These are phyloP conservation scores for Tanacetum coccineum DNA, from an alignment of 129 eudicot genomes.

Conservation along the genomic window DNA sequence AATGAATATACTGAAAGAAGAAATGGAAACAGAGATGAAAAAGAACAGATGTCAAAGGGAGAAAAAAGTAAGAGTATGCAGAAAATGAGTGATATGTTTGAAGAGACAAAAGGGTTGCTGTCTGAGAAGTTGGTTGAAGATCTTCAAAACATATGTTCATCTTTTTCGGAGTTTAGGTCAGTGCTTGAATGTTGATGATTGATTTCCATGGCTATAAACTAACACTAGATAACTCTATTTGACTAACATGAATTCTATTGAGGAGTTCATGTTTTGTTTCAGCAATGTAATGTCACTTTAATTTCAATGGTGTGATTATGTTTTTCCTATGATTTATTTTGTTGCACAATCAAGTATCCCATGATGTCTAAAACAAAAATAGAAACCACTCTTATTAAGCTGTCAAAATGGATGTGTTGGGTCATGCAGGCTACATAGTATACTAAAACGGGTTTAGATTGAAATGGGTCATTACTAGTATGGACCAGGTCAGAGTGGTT, in stretches of 20 bases:
- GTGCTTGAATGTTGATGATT: constrained; percentile 34
- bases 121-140: constrained; percentile 57
- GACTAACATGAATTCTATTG: constrained; percentile 21
- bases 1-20: no score
- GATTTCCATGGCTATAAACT: no score
- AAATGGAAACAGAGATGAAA: no score
- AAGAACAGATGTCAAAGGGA: no score
- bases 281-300: constrained; percentile 24
- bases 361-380: background rate
- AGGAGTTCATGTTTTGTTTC: constrained; percentile 27
- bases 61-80: no score
- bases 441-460: no score
- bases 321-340: background rate
- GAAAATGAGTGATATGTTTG: constrained; percentile 37
- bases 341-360: background rate
- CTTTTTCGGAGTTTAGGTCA: constrained; percentile 52
- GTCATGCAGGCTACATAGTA: no score
- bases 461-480: no score
- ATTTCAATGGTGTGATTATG: constrained; percentile 20
- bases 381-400: no score
- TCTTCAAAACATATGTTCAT: constrained; percentile 44
- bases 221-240: background rate
- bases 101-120: constrained; percentile 28
- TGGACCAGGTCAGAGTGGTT: no score
- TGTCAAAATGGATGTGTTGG: no score